These are phyloP conservation scores for Chalciporus piperatus DNA, from an alignment of 768 basidiomycete genomes.

Conservation along the genomic window DNA sequence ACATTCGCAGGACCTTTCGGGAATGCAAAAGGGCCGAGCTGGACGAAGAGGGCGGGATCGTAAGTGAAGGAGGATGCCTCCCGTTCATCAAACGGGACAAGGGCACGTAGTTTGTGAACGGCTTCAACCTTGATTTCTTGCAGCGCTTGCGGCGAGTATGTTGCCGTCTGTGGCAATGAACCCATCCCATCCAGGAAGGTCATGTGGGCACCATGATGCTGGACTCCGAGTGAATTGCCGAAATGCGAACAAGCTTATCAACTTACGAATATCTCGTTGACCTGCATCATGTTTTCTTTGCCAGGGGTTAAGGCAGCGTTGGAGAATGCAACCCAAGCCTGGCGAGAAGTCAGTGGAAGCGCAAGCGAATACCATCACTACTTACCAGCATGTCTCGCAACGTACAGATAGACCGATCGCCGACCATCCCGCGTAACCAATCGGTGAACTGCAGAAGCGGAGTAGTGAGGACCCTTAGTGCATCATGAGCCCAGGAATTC, in stretches of 20 bases:
- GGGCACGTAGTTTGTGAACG: conserved; percentile 45
- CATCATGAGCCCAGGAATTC: conserved; percentile 59
- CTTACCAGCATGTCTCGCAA: conserved; percentile 87
- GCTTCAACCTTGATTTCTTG: conserved; percentile 62
- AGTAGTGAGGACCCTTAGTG: conserved; percentile 53
- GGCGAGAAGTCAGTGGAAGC: conserved; percentile 4
- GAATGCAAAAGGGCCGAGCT: conserved; percentile 75
- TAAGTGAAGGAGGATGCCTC: conserved; percentile 27
- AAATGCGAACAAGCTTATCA: not conserved
- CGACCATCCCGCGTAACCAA: conserved; percentile 68
- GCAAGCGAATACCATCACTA: not conserved
- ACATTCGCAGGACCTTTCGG: conserved; percentile 49
- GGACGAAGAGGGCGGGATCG: conserved; percentile 40
- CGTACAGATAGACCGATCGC: conserved; percentile 65
- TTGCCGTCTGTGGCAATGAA: conserved; percentile 68
- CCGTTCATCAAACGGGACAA: conserved; percentile 46
- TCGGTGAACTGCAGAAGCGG: conserved; percentile 73
- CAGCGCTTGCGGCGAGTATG: conserved; percentile 59
- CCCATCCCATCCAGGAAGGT: conserved; percentile 86
- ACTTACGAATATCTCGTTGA: conserved; percentile 68
- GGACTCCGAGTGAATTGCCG: conserved; percentile 14
- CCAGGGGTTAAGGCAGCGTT: conserved; percentile 51
- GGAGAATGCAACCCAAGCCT: conserved; percentile 94
- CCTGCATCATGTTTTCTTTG: conserved; percentile 32
- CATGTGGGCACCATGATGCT: conserved; percentile 95